Evolutionary conservation across 1,139 yeast genomes (phyloP), one percentile per base, ranked within the genome.

Genomic region (Chernovozyma sophiae-reginae): DNA sequence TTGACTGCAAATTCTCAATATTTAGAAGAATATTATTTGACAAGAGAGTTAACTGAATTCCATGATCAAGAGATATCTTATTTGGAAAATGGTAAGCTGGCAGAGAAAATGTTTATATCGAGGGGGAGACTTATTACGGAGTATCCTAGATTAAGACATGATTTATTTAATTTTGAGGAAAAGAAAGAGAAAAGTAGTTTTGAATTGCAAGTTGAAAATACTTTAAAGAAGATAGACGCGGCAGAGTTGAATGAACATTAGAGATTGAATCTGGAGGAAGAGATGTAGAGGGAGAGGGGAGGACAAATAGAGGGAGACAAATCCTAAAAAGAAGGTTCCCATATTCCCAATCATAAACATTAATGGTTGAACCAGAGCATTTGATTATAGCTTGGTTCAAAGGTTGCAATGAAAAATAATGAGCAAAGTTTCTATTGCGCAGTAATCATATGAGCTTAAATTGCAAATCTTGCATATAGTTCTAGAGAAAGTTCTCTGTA

Each of bases 61-160:
- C 75, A 68, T 43, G 57, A 51, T 30, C 28, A 43, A 10, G 73
- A 69, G 41, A 52, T 62, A 43, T 35, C 53, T 4, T 10, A 10
- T 7, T 11, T 13, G 5, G 13, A 13, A 8, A 42, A 40, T 4
- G 50, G 45, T 2, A 36, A 45, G 15, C 41, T 45, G 14, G 47
- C 62, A 3, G 38, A 46, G 30, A 26, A 33, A 5, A 35, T 55
- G 14, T 40, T 54, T 8, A 46, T 55, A 17, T 13, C 15, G 29
- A 26, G 11, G 6, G 43, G 48, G 14, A 37, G 43, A 1, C 31
- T 45, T 18, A 40, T 32, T 15, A 35, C 35, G 16, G 27, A 35
- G 17, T 49, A 50, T 23, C 41, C 41, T 11, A 40, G 47, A 1
- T 36, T 62, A n/a, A 53, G 66, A 23, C 67, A 53, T 31, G 69